These are phyloP conservation scores for Fusarium circinatum DNA, from an alignment of 2,329 filamentous ascomycete genomes.

Conservation along the genomic window DNA sequence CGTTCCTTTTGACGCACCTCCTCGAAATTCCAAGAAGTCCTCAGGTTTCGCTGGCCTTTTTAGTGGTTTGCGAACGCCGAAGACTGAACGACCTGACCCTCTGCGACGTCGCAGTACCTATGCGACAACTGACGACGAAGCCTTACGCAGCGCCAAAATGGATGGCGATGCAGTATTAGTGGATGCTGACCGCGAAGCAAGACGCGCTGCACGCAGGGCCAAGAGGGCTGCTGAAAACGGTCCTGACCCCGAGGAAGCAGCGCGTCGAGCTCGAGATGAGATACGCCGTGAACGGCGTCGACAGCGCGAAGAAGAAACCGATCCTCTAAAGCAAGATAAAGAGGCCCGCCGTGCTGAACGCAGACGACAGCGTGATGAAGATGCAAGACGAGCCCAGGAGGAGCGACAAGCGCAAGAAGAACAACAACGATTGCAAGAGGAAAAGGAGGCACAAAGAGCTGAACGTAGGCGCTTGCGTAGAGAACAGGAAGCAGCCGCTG, in stretches of 20 bases:
- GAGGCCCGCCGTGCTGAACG: constrained; percentile 67
- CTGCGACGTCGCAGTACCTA: constrained; percentile 61
- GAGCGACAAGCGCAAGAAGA: constrained; percentile 64
- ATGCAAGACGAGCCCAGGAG: constrained; percentile 49
- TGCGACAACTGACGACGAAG: constrained; percentile 62
- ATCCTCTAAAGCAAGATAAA: constrained; percentile 54
- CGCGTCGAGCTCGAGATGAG: constrained; percentile 66
- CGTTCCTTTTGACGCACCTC: constrained; percentile 46
- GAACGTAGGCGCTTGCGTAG: constrained; percentile 62
- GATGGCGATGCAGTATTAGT: constrained; percentile 60
- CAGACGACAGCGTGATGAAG: constrained; percentile 48
- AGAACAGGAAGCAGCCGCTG: constrained; percentile 59
- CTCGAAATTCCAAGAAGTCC: constrained; percentile 59
- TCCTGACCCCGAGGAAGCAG: constrained; percentile 69
- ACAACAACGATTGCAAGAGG: constrained; percentile 58
- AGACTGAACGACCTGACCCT: constrained; percentile 51
- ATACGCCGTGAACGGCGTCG: constrained; percentile 65
- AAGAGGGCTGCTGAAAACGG: constrained; percentile 53
- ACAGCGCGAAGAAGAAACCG: constrained; percentile 62
- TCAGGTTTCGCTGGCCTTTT: constrained; percentile 69
- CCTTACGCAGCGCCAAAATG: constrained; percentile 56
- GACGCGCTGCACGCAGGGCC: constrained; percentile 70
- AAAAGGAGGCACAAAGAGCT: constrained; percentile 63
- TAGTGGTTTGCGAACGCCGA: constrained; percentile 64
- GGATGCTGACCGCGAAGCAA: constrained; percentile 69